Conservation (phyloP, 2,329 filamentous ascomycete species). For the Teratosphaeria viscida region DNA sequence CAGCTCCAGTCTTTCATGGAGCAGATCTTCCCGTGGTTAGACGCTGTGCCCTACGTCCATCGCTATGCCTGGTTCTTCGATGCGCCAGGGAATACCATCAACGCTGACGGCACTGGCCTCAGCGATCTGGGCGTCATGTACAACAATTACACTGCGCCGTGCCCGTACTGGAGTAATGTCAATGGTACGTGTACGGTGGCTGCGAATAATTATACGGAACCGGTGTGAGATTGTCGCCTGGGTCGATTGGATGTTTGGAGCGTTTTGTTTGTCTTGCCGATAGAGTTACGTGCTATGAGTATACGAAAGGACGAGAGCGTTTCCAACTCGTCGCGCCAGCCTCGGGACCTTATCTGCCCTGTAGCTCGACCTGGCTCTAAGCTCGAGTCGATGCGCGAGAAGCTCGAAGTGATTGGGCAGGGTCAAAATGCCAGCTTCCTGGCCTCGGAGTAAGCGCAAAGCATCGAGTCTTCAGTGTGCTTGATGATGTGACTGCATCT, state of each 20-base stretch:
- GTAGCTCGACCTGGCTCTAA: too few relatives aligned
- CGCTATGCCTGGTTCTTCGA: conserved; percentile 28
- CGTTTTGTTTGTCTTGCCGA: background rate
- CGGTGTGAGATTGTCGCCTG: background rate
- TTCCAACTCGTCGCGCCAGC: too few relatives aligned
- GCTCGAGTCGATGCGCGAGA: too few relatives aligned
- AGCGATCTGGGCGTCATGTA: conserved; percentile 15
- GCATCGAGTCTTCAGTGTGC: too few relatives aligned
- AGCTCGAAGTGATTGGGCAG: too few relatives aligned
- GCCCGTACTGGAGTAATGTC: conserved; percentile 4
- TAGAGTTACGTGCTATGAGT: background rate
- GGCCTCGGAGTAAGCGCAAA: too few relatives aligned
- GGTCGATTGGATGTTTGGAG: background rate
- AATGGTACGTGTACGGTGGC: background rate
- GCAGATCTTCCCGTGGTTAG: conserved; percentile 38
- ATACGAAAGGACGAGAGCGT: background rate
- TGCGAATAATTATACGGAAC: background rate
- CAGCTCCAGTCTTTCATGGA: conserved; percentile 37
- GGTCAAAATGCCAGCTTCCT: too few relatives aligned
- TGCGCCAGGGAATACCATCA: conserved; percentile 19
- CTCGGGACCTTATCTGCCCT: too few relatives aligned
- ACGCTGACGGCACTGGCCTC: conserved; percentile 10
- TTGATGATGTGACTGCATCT: too few relatives aligned
- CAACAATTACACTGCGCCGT: conserved; percentile 13
- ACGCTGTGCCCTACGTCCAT: conserved; percentile 24